Evolutionary conservation across 179 eudicot species (phyloP), one percentile per base, ranked within the genome.

Genomic region (Sideroxylon spinosum): DNA sequence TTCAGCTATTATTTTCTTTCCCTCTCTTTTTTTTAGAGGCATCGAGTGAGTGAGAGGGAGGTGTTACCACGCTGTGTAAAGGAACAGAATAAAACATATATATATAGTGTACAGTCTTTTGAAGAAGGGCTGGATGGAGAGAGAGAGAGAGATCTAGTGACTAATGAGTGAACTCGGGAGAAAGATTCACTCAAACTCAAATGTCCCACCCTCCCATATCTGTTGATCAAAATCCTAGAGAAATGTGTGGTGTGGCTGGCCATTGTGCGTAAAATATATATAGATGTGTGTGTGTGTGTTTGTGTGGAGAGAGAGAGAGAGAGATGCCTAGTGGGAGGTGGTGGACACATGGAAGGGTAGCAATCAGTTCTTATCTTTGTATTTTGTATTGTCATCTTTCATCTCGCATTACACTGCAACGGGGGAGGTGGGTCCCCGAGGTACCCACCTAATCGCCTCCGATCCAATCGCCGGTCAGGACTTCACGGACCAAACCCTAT

Each of bases 401-500:
- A 0, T 3, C 14, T 12, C 17, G 4, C 9, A 26, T 71, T 52
- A 17, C 37, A 20, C 29, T 48, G n/a, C 55, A 29, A 25, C 28
- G 60, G 68, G 29, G 23, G 62, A 56, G 53, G 66, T 26, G 29
- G 82, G 75, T 59, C 72, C 73, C 62, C 74, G 44, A 32, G 7
- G 50, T 55, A 65, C 78, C 73, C 23, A 20, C 71, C 77, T 76
- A 78, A 75, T 22, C 68, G 68, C 75, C 71, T 23, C 78, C 56
- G 74, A 55, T 49, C 44, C 69, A 71, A 28, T 46, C 23, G 20
- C 53, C 78, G 28, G 56, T 37, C 69, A 71, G 78, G 53, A 50
- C 78, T 62, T 84, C 87, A 81, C 87, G 84, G 81, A 74, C 81
- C 79, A 81, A 75, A 25, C 69, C 37, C 73, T 74, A 19, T 76